Evolutionary conservation across 441 rosid species (phyloP).

Genomic region (Gossypium schwendimanii): DNA sequence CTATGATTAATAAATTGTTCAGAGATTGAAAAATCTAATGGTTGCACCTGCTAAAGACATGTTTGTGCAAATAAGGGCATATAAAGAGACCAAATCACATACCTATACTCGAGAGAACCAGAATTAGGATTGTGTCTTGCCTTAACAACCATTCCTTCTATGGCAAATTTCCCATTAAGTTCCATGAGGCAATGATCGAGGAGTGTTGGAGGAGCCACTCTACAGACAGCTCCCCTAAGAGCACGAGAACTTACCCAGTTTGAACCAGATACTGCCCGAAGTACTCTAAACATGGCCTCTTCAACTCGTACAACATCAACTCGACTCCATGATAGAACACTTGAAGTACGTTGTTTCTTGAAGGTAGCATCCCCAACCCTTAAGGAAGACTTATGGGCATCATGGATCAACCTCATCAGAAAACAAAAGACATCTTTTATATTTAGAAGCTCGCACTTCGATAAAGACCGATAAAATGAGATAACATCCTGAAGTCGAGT

Average conservation of each 20-base stretch:
- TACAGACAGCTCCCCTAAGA: conserved; percentile 56
- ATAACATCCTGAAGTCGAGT: conserved; percentile 34
- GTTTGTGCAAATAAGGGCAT: background rate
- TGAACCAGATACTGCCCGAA: conserved; percentile 56
- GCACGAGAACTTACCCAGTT: conserved; percentile 58
- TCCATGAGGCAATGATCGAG: conserved; percentile 56
- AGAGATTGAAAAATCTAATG: background rate
- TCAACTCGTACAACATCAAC: conserved; percentile 42
- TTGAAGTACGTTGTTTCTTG: conserved; percentile 19
- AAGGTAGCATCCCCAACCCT: conserved; percentile 20
- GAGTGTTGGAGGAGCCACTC: conserved; percentile 42
- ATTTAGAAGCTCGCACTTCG: conserved; percentile 44
- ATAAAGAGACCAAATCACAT: conserved; percentile 7
- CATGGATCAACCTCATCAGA: conserved; percentile 37
- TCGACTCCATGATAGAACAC: conserved; percentile 30
- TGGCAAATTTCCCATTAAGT: conserved; percentile 40
- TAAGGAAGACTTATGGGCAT: conserved; percentile 29
- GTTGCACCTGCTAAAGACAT: background rate
- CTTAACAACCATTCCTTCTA: conserved; percentile 38
- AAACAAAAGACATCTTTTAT: conserved; percentile 46
- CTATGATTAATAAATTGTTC: background rate
- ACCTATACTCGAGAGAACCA: conserved; percentile 55
- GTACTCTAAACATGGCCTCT: conserved; percentile 55
- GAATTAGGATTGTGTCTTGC: conserved; percentile 40
- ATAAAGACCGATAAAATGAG: conserved; percentile 44